Evolutionary conservation across 768 basidiomycete genomes (phyloP).

Genomic region (Podaxis sp.): DNA sequence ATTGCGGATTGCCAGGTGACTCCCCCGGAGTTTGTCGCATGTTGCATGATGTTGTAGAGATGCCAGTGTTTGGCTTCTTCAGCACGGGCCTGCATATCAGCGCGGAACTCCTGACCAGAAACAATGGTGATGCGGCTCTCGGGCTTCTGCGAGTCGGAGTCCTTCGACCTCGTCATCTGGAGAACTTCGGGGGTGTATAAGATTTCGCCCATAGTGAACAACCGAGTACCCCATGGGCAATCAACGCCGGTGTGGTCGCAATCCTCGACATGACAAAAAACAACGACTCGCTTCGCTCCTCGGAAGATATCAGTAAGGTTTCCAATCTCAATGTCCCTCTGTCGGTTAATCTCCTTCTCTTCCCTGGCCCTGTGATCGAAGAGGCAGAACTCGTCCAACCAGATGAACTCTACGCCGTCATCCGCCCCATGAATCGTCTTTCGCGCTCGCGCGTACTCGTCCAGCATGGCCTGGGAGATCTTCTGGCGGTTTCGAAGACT

Average conservation of each 20-base stretch:
- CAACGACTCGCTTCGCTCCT: constrained; percentile 4
- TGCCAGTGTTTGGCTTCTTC: constrained; percentile 17
- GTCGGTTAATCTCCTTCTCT: background rate
- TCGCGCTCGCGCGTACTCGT: constrained; percentile 7
- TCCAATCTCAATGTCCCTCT: constrained; percentile 5
- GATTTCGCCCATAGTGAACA: constrained; percentile 13
- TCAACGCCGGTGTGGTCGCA: constrained; percentile 6
- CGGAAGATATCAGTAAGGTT: constrained; percentile 10
- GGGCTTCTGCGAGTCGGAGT: background rate
- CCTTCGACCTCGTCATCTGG: constrained; percentile 3
- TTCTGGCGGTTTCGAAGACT: constrained; percentile 1
- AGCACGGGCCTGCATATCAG: constrained; percentile 14
- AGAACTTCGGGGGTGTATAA: constrained; percentile 3
- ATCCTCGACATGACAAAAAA: constrained; percentile 6
- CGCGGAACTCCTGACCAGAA: constrained; percentile 4
- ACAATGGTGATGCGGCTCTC: background rate
- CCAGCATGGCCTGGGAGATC: background rate
- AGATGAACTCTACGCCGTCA: constrained; percentile 8
- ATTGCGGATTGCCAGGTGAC: constrained; percentile 22
- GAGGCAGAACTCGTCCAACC: constrained; percentile 13
- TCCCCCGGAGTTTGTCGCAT: constrained; percentile 18
- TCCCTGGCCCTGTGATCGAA: background rate
- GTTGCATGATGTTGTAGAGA: constrained; percentile 22
- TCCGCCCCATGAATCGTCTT: background rate
- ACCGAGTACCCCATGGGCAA: constrained; percentile 9